Percentiles rank a stretch among this genome's conserved stretches.
Evolutionary conservation across 352 stramenopile species (phyloP).

Genomic region (Pythium plurisporium): DNA sequence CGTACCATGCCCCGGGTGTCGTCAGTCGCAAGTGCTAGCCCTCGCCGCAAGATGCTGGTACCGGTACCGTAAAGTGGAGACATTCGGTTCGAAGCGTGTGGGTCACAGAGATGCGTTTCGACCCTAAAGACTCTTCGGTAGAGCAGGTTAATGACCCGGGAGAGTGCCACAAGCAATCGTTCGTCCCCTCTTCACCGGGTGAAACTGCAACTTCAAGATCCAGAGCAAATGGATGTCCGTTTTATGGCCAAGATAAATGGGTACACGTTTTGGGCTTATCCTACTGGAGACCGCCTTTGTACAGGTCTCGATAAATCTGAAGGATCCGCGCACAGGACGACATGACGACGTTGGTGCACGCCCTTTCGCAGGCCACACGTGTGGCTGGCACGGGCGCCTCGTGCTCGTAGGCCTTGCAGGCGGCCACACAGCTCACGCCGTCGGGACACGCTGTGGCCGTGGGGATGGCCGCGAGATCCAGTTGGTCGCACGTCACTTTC

Average conservation of each 20-base stretch:
- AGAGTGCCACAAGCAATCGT: too few relatives aligned
- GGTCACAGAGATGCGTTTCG: too few relatives aligned
- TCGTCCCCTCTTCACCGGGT: background rate
- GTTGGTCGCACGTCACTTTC: conserved; percentile 59
- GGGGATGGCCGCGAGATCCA: conserved; percentile 25
- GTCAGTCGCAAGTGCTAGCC: background rate
- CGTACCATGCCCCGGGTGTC: background rate
- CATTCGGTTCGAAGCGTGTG: too few relatives aligned
- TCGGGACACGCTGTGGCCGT: conserved; percentile 40
- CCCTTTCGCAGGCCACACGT: conserved; percentile 45
- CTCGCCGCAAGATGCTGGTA: too few relatives aligned
- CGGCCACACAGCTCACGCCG: conserved; percentile 52
- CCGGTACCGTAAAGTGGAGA: too few relatives aligned
- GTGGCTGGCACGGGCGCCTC: conserved; percentile 43
- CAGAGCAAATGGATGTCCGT: background rate
- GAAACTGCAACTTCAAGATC: conserved; percentile 5
- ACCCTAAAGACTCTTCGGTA: too few relatives aligned
- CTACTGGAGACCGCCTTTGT: conserved; percentile 26
- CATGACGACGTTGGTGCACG: conserved; percentile 55
- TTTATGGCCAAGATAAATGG: conserved; percentile 13
- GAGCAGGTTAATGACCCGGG: too few relatives aligned
- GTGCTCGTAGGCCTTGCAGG: conserved; percentile 57
- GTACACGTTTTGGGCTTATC: conserved; percentile 8
- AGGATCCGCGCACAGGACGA: conserved; percentile 59
- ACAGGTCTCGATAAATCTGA: conserved; percentile 60